Conservation (phyloP, 106 monocot species). For the Dendrobium huoshanense region DNA sequence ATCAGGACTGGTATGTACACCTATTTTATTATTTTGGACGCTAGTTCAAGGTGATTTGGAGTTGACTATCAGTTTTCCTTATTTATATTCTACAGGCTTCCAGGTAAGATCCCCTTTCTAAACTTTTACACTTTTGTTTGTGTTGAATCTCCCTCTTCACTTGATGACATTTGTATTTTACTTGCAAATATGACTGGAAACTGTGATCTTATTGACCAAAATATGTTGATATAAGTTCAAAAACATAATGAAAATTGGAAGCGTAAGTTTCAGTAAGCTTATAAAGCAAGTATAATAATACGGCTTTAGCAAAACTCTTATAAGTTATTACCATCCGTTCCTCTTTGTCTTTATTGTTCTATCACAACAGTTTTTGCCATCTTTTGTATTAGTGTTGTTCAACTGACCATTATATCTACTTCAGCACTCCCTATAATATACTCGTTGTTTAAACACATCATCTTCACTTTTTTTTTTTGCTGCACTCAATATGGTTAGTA, state of each 20-base stretch:
- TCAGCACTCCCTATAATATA: too few species aligned
- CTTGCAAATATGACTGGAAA: not conserved
- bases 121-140: not conserved
- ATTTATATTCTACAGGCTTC: conserved; percentile 72
- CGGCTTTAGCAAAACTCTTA: not conserved
- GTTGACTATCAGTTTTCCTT: conserved; percentile 56
- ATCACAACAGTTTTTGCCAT: too few species aligned
- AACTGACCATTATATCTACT: too few species aligned
- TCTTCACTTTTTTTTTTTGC: too few species aligned
- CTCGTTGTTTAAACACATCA: too few species aligned
- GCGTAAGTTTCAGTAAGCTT: not conserved
- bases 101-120: conserved; percentile 37
- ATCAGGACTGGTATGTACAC: conserved; percentile 86
- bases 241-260: too few species aligned
- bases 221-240: too few species aligned
- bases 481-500: too few species aligned
- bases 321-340: not conserved
- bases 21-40: conserved; percentile 79
- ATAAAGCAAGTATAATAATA: not conserved
- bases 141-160: not conserved
- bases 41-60: conserved; percentile 69
- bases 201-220: not conserved
- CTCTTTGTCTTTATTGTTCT: too few species aligned
- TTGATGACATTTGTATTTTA: not conserved
- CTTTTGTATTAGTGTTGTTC: too few species aligned